Percentiles rank a stretch among this genome's conserved stretches.
Evolutionary conservation across 345 rosid species (phyloP).

Genomic region (Orychophragmus violaceus): DNA sequence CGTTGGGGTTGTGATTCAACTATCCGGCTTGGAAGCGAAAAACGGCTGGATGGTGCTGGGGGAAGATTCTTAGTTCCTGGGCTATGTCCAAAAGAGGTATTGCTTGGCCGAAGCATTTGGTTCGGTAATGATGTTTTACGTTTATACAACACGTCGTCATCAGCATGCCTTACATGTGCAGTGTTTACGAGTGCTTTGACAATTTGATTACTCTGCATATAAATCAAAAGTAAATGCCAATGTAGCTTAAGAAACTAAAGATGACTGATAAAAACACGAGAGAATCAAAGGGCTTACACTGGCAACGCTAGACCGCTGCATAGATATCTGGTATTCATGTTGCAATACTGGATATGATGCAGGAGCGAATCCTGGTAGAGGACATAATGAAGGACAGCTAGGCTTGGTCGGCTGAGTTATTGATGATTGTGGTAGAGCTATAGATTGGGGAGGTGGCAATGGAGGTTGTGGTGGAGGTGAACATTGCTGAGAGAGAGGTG

Average conservation of each 20-base stretch:
- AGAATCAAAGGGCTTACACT: constrained; percentile 36
- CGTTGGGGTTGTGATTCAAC: constrained; percentile 56
- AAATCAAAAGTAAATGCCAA: background rate
- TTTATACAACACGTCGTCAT: constrained; percentile 42
- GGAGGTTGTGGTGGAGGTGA: constrained; percentile 67
- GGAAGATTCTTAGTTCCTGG: constrained; percentile 45
- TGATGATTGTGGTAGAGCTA: constrained; percentile 30
- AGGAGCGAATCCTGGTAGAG: constrained; percentile 41
- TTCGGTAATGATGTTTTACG: constrained; percentile 55
- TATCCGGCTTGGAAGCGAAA: constrained; percentile 43
- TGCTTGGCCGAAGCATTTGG: constrained; percentile 55
- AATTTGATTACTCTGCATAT: constrained; percentile 52
- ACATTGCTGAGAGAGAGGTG: constrained; percentile 28
- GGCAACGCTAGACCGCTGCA: constrained; percentile 38
- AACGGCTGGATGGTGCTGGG: constrained; percentile 55
- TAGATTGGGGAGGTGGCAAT: constrained; percentile 39
- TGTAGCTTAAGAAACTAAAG: background rate
- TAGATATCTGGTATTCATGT: constrained; percentile 50
- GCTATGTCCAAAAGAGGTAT: constrained; percentile 45
- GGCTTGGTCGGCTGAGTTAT: constrained; percentile 36
- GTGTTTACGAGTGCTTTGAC: constrained; percentile 40
- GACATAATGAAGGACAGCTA: constrained; percentile 41
- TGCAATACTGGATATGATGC: constrained; percentile 51
- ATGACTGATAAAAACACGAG: background rate
- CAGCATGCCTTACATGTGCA: constrained; percentile 43